Conservation (phyloP, 2,329 filamentous ascomycete genomes). For the Talaromyces pinophilus region DNA sequence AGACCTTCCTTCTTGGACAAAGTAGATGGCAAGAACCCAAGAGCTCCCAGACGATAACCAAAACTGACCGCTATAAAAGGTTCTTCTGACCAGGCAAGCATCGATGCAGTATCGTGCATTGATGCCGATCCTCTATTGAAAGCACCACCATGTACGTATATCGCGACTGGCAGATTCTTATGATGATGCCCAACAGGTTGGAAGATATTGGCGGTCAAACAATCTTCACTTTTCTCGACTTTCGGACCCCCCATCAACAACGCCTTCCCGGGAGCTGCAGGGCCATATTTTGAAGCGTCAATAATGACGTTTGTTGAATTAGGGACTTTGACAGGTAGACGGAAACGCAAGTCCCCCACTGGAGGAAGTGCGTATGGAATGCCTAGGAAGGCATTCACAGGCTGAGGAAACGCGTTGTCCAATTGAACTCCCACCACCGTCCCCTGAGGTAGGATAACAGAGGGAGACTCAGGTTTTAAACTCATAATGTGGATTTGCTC, state of each 20-base stretch:
- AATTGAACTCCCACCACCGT: conserved; percentile 4
- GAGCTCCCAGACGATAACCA: conserved; percentile 49
- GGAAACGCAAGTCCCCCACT: conserved; percentile 51
- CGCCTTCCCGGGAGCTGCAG: conserved; percentile 44
- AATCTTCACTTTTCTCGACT: conserved; percentile 53
- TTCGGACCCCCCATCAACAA: conserved; percentile 51
- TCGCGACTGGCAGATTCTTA: conserved; percentile 40
- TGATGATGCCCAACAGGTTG: conserved; percentile 25
- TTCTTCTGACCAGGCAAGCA: conserved; percentile 57
- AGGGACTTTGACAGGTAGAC: conserved; percentile 37
- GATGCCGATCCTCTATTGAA: conserved; percentile 33
- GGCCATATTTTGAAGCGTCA: conserved; percentile 41
- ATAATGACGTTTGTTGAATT: conserved; percentile 28
- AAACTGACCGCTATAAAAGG: conserved; percentile 50
- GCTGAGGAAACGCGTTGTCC: neutral
- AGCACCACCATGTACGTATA: conserved; percentile 47
- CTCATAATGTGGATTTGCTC: neutral
- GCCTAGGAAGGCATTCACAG: conserved; percentile 44
- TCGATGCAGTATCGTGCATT: conserved; percentile 60
- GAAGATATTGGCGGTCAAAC: conserved; percentile 46
- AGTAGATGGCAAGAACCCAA: conserved; percentile 58
- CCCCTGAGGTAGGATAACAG: neutral
- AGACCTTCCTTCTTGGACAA: neutral
- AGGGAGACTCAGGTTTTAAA: neutral
- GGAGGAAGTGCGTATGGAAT: conserved; percentile 54